A percentile compares a stretch with the other conserved stretches of the same genome.
These are phyloP conservation scores for Piloderma croceum DNA, from an alignment of 768 basidiomycete species.

Conservation along the genomic window DNA sequence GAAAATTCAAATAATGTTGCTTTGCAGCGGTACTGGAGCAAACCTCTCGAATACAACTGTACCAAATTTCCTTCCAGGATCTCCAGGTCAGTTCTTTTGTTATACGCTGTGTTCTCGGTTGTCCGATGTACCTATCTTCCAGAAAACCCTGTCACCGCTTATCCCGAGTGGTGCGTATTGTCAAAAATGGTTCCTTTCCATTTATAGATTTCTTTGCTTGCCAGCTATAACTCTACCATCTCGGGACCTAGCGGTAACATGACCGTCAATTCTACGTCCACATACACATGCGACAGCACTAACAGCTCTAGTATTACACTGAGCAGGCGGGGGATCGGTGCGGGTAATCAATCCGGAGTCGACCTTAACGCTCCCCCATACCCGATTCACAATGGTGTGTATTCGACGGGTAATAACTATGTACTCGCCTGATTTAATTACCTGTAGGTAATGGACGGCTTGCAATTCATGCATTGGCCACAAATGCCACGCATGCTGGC, in stretches of 20 bases:
- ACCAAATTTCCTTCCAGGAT: constrained; percentile 54
- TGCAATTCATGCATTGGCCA: constrained; percentile 53
- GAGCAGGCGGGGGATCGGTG: constrained; percentile 43
- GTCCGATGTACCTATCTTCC: too few relatives aligned
- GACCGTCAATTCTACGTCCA: constrained; percentile 60
- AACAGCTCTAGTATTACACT: constrained; percentile 15
- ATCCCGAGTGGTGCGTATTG: constrained; percentile 59
- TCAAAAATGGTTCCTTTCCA: background rate
- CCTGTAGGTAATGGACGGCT: constrained; percentile 45
- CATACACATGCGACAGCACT: constrained; percentile 35
- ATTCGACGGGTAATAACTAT: background rate
- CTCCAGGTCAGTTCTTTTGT: too few relatives aligned
- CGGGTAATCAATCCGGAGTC: constrained; percentile 40
- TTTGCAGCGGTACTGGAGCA: constrained; percentile 47
- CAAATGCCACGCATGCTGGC: constrained; percentile 63
- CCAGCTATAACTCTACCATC: constrained; percentile 54
- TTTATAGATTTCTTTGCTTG: background rate
- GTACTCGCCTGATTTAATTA: constrained; percentile 1
- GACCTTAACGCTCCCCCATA: constrained; percentile 60
- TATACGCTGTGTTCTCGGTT: too few relatives aligned
- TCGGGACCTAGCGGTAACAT: constrained; percentile 73
- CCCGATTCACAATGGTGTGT: constrained; percentile 63
- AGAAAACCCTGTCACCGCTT: constrained; percentile 48
- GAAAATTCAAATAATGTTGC: constrained; percentile 1
- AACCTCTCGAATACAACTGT: constrained; percentile 49